phyloP scores from a whole-genome alignment of 106 monocot species.

The Triglochin maritima region DNA sequence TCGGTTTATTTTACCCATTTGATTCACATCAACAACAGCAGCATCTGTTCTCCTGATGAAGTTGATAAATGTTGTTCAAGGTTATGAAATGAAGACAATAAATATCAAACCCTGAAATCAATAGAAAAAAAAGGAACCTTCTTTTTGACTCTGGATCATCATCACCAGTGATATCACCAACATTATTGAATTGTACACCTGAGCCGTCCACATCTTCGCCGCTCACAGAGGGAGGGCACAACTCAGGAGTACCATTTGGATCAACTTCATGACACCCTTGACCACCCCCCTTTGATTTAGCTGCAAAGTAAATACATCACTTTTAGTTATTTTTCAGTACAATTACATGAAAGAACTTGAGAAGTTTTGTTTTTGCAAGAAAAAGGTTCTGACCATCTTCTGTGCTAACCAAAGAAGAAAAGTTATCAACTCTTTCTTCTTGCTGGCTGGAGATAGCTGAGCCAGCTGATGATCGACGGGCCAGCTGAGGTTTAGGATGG shows the following conservation, averaged over 20 bases:
- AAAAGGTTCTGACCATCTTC: slow-evolving; percentile 1
- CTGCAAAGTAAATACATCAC: slow-evolving; percentile 22
- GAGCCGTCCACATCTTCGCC: slow-evolving; percentile 55
- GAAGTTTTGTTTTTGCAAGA: not conserved
- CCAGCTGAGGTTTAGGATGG: slow-evolving; percentile 88
- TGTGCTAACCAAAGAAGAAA: slow-evolving; percentile 17
- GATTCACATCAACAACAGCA: slow-evolving; percentile 33
- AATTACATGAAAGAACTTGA: not conserved
- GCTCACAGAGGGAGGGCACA: slow-evolving; percentile 43
- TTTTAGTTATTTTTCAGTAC: not conserved
- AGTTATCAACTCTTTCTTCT: slow-evolving; percentile 40
- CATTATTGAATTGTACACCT: slow-evolving; percentile 25
- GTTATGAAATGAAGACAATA: not conserved
- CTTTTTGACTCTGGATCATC: slow-evolving; percentile 83
- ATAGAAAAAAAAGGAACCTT: slow-evolving; percentile 34
- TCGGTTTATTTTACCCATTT: slow-evolving; percentile 31
- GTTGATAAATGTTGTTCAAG: not conserved
- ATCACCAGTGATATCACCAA: slow-evolving; percentile 42
- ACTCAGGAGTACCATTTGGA: slow-evolving; percentile 32
- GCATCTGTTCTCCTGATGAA: slow-evolving; percentile 45
- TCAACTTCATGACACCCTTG: slow-evolving; percentile 15
- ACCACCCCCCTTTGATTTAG: slow-evolving; percentile 28
- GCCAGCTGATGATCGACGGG: slow-evolving; percentile 46
- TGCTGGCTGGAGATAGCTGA: slow-evolving; percentile 33
- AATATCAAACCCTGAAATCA: not conserved